These are phyloP conservation scores for Cotoneaster glaucophyllus DNA, from an alignment of 306 rosid genomes.

Conservation along the genomic window DNA sequence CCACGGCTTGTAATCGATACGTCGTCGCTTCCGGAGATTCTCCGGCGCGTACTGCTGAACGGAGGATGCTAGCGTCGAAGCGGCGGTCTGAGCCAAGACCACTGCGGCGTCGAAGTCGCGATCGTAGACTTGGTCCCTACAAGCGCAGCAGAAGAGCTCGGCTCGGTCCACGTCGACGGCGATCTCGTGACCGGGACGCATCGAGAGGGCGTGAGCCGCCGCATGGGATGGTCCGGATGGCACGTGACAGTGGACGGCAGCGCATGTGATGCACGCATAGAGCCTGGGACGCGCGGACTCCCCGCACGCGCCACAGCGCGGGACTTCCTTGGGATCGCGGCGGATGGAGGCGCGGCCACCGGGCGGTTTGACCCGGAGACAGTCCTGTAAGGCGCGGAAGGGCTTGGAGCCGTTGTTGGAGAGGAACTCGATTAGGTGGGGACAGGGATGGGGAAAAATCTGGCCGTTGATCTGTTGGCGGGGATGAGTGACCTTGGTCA, in stretches of 20 bases:
- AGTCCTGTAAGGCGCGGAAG: conserved; percentile 62
- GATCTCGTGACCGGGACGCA: conserved; percentile 81
- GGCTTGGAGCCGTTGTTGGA: conserved; percentile 62
- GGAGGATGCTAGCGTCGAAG: conserved; percentile 32
- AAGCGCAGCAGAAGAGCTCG: conserved; percentile 87
- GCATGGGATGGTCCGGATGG: conserved; percentile 49
- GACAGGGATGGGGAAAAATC: conserved; percentile 53
- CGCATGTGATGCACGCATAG: conserved; percentile 69
- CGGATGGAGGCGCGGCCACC: conserved; percentile 76
- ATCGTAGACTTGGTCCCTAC: conserved; percentile 86
- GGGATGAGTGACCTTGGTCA: conserved; percentile 36
- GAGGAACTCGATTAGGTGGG: conserved; percentile 74
- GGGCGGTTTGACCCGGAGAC: conserved; percentile 76
- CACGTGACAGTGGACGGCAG: conserved; percentile 64
- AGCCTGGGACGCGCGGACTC: conserved; percentile 46
- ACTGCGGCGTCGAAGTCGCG: conserved; percentile 86
- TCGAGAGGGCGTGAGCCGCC: conserved; percentile 55
- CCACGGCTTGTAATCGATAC: conserved; percentile 80
- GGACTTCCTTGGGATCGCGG: conserved; percentile 65
- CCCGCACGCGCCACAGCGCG: conserved; percentile 58
- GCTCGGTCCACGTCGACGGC: conserved; percentile 92
- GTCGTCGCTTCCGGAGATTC: conserved; percentile 69
- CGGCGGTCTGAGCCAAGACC: conserved; percentile 61
- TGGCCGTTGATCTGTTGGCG: conserved; percentile 43
- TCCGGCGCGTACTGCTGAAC: conserved; percentile 47